Percentiles rank a stretch among this genome's conserved stretches.
Conservation (phyloP, 495 filamentous ascomycete genomes). For the Neurospora tetrasperma region DNA sequence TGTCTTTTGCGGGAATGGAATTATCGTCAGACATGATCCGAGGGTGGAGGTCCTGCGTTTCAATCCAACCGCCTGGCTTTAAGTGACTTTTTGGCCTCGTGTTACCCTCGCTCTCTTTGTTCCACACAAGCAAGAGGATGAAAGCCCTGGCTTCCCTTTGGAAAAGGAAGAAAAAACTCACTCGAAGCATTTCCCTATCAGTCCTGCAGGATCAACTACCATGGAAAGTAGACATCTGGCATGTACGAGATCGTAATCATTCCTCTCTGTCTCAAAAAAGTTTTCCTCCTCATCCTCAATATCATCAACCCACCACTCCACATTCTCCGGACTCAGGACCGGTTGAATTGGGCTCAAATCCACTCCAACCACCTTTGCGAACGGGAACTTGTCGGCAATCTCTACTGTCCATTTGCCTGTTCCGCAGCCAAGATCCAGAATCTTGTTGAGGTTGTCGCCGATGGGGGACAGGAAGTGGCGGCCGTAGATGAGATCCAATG, state of each 20-base stretch:
- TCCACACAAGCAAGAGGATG: not conserved
- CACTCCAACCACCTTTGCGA: conserved; percentile 22
- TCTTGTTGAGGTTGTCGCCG: conserved; percentile 30
- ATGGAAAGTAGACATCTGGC: conserved; percentile 27
- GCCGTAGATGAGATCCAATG: conserved; percentile 36
- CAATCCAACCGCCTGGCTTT: conserved; percentile 42
- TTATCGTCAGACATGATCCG: conserved; percentile 31
- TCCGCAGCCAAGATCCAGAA: conserved; percentile 55
- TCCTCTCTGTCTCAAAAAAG: not conserved
- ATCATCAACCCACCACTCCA: conserved; percentile 34
- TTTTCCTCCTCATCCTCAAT: conserved; percentile 28
- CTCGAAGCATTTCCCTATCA: conserved; percentile 21
- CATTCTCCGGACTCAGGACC: conserved; percentile 25
- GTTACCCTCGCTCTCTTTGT: not conserved
- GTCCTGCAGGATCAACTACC: conserved; percentile 30
- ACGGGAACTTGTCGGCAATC: conserved; percentile 29
- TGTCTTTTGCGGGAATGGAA: conserved; percentile 15
- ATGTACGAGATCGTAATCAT: conserved; percentile 29
- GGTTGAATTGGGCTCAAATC: conserved; percentile 32
- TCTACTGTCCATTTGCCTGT: conserved; percentile 55
- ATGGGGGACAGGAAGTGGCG: conserved; percentile 45
- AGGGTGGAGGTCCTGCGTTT: conserved; percentile 38
- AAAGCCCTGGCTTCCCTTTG: too few species aligned
- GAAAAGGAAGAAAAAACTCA: conserved; percentile 1
- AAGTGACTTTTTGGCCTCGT: conserved; percentile 13